phyloP scores from a whole-genome alignment of 805 yeast species.

The Kodamaea leandrae region DNA sequence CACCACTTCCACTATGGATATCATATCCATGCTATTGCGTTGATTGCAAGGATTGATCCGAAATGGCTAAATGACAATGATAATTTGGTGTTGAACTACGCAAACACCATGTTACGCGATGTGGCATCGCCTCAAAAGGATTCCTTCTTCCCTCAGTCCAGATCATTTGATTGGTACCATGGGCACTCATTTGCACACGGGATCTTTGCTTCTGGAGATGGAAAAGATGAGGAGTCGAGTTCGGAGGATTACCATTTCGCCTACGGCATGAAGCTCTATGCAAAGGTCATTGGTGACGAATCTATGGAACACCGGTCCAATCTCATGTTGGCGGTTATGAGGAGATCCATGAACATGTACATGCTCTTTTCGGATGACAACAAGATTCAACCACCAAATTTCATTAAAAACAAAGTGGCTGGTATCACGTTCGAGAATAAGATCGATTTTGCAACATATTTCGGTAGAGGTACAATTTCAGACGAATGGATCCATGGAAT shows the following conservation, averaged over 20 bases:
- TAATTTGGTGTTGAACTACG: conserved; percentile 46
- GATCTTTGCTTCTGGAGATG: conserved; percentile 66
- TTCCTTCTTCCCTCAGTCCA: conserved; percentile 57
- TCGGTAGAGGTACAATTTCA: conserved; percentile 58
- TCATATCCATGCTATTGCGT: conserved; percentile 68
- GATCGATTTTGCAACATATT: conserved; percentile 69
- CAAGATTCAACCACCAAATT: conserved; percentile 51
- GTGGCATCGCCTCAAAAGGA: conserved; percentile 62
- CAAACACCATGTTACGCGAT: conserved; percentile 60
- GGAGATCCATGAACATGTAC: conserved; percentile 52
- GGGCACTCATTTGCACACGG: conserved; percentile 85
- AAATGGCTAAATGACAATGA: conserved; percentile 31
- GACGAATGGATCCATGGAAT: conserved; percentile 74
- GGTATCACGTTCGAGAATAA: conserved; percentile 76
- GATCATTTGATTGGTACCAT: conserved; percentile 71
- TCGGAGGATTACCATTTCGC: conserved; percentile 74
- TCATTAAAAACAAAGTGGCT: conserved; percentile 62
- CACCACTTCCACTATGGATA: conserved; percentile 79
- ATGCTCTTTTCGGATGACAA: conserved; percentile 55
- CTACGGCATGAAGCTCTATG: conserved; percentile 68
- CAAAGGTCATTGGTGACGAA: conserved; percentile 49
- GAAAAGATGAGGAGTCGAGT: conserved; percentile 72
- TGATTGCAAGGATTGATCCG: conserved; percentile 55
- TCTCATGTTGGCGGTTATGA: conserved; percentile 60
- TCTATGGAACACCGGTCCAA: conserved; percentile 54